Evolutionary conservation across 371 early-diverging fungal species (phyloP), one percentile per base, ranked within the genome.

Genomic region (Capillidium rhysosporum): DNA sequence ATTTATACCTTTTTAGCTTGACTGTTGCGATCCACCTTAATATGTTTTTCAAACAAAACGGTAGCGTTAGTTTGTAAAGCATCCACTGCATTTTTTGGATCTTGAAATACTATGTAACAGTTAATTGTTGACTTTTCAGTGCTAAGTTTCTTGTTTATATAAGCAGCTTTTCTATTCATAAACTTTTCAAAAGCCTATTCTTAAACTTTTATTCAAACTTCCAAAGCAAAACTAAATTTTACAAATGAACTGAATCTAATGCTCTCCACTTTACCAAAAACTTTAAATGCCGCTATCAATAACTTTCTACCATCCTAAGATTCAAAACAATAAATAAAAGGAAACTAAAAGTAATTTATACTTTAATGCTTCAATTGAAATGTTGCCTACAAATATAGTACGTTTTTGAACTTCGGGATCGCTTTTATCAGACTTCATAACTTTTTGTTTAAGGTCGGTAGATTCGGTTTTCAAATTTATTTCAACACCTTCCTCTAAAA

Each of bases 191-290:
- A 82, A 4, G 86, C 84, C 75, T 76, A 49, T 9, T 12, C 18
- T 59, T 49, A 57, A 58, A 57, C 39, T 63, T 63, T 8, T 24
- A 54, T 59, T 24, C 65, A 25, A 25, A 58, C 43, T 40, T 59
- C 23, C 9, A 46, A 44, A 2, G 29, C 4, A 16, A 9, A 18
- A n/a, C n/a, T 3, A 21, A 25, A 12, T 59, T 66, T 55, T 60
- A 76, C 79, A 31, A 92, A 74, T 1, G 92, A 90, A 46, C 96
- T 74, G 67, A 93, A 95, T 29, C 93, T 80, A 40, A 91, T 75
- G 44, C 82, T 80, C 55, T 89, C 86, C 41, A 95, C 63, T 20
- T 67, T 61, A 40, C 96, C 94, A 65, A 65, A 76, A 29, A 70
- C 63, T n/a, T 65, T 52, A 57, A 93, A 86, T 38, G 76, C 59